Evolutionary conservation across 129 eudicot species (phyloP), one percentile per base, ranked within the genome.

Genomic region (Flaveria ramosissima): DNA sequence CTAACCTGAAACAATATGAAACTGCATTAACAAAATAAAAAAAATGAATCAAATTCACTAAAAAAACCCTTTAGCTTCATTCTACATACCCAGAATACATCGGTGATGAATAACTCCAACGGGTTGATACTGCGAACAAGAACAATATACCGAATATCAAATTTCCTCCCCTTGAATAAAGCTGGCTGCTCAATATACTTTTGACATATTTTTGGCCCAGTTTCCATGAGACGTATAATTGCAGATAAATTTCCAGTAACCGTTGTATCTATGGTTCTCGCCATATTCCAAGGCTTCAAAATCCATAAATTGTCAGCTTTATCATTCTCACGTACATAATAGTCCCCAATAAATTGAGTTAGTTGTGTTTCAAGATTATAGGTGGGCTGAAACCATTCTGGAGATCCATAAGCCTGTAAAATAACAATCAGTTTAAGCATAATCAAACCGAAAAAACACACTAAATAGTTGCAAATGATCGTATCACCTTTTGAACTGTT

Each of bases 251-350:
- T 92, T 64, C 88, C 85, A 21, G 97, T 86, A 68, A 95, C 89
- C 7, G 96, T 86, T 65, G 99, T 95, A 79, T 95, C 97, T 75
- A 92, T 92, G 36, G 99, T 95, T 83, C 97, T 81, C 27, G 99
- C 99, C 99, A 95, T 95, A 83, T 95, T 92, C 99, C 96, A 95
- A 7, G 99, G 99, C 82, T 95, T 95, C 81, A 95, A 75, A 64
- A 92, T 95, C 99, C 97, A 95, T 32, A 89, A 76, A 70, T 92
- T 95, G 86, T 92, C 88, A 30, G 68, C 68, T 71, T 86, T 86
- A 36, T 89, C 82, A 42, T 84, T 83, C 77, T 86, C 92, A 30
- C 97, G 95, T 24, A 83, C 83, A 82, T 72, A 87, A 78, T 88
- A 95, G 74, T 92, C 89, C 23, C 99, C 99, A 65, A 95, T 82